These are phyloP conservation scores for Rhizophora mangle DNA, from an alignment of 345 rosid genomes.

Conservation along the genomic window DNA sequence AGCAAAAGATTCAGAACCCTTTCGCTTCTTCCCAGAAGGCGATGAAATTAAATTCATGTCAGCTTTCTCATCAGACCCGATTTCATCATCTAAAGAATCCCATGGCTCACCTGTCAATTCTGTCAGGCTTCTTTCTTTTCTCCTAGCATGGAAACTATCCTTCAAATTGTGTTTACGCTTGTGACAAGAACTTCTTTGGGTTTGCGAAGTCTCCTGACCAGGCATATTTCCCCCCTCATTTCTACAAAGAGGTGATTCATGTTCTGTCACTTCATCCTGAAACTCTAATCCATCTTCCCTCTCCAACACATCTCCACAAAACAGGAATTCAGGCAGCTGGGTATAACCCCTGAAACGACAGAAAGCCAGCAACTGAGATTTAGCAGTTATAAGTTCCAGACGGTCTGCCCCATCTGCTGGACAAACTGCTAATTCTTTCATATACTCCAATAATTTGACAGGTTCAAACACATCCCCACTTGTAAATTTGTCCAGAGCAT, in stretches of 20 bases:
- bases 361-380: slow-evolving; percentile 54
- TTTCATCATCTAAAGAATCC: slow-evolving; percentile 46
- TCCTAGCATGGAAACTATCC: slow-evolving; percentile 41
- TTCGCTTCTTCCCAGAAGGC: slow-evolving; percentile 51
- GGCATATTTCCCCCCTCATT: slow-evolving; percentile 26
- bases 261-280: slow-evolving; percentile 23
- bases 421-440: slow-evolving; percentile 52
- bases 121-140: slow-evolving; percentile 50
- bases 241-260: slow-evolving; percentile 7
- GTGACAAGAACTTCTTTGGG: slow-evolving; percentile 35
- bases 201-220: slow-evolving; percentile 20
- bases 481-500: slow-evolving; percentile 25
- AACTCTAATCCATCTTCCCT: slow-evolving; percentile 20
- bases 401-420: slow-evolving; percentile 46
- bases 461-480: slow-evolving; percentile 42
- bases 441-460: slow-evolving; percentile 40
- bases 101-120: slow-evolving; percentile 49
- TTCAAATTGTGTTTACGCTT: slow-evolving; percentile 70
- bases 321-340: slow-evolving; percentile 47
- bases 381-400: slow-evolving; percentile 53
- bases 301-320: slow-evolving; percentile 36
- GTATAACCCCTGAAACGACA: slow-evolving; percentile 47
- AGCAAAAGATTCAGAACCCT: slow-evolving; percentile 42
- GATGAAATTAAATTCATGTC: slow-evolving; percentile 32
- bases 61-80: slow-evolving; percentile 39